A percentile compares a stretch with the other conserved stretches of the same genome.
These are phyloP conservation scores for Populus pruinosa DNA, from an alignment of 345 rosid species.

Conservation along the genomic window DNA sequence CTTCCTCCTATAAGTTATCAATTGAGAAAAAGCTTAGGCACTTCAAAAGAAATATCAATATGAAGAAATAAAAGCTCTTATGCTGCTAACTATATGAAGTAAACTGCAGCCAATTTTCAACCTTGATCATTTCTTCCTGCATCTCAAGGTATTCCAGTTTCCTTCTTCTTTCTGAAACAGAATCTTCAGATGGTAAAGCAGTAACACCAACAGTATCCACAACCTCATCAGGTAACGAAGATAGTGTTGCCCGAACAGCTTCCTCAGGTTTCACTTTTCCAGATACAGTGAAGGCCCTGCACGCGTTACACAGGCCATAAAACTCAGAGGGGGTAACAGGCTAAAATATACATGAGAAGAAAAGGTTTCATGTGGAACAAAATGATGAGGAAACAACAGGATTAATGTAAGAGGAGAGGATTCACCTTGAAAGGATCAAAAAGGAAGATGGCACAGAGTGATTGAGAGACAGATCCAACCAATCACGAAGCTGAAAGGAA, in stretches of 20 bases:
- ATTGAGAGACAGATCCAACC: constrained; percentile 87
- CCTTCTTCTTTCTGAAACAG: constrained; percentile 87
- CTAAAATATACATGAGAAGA: constrained; percentile 2
- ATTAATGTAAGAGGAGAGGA: not conserved
- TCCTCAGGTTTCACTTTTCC: constrained; percentile 85
- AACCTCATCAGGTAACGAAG: constrained; percentile 96
- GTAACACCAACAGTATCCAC: constrained; percentile 89
- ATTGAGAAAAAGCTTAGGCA: constrained; percentile 5
- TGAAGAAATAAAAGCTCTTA: not conserved
- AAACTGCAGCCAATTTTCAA: constrained; percentile 21
- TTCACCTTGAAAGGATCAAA: constrained; percentile 71
- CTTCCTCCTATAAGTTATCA: constrained; percentile 63
- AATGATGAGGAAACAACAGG: not conserved
- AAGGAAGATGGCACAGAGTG: constrained; percentile 87
- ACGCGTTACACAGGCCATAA: constrained; percentile 4
- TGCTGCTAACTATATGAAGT: constrained; percentile 4
- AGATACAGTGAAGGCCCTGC: constrained; percentile 79
- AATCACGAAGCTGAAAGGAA: constrained; percentile 63
- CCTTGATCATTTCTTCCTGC: constrained; percentile 97
- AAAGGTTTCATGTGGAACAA: not conserved
- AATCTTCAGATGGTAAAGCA: constrained; percentile 84
- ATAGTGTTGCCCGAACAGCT: constrained; percentile 81
- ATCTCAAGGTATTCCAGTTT: constrained; percentile 83
- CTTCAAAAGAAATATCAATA: not conserved
- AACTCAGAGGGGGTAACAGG: constrained; percentile 4